Evolutionary conservation across 345 rosid species (phyloP), one percentile per base, ranked within the genome.

Genomic region (Murraya paniculata): DNA sequence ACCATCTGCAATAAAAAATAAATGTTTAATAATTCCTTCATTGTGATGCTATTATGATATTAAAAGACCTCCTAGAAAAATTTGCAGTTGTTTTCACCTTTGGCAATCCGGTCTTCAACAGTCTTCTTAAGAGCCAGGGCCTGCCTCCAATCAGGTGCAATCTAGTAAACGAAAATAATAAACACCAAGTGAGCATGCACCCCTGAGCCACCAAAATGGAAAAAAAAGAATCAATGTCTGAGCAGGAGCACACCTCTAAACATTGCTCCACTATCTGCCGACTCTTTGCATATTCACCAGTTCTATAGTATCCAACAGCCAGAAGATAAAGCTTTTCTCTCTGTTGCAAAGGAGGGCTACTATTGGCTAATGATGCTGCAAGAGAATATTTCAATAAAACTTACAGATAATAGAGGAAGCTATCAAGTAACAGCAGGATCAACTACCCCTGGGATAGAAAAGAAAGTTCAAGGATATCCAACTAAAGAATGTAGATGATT

Each of bases 141-240:
- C 83, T 92, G 98, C 83, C 90, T 90, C 97, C 95, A 93, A 76
- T 93, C 94, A 66, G 97, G 95, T 79, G 87, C 88, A 77, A 90
- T 84, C 98, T 93, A 78, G 80, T 68, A 25, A 77, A 83, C 74
- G 41, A 69, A 9, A 24, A 76, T 1, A 60, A 62, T 13, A 30
- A 57, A 79, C 60, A 45, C 33, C 1, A 21, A 11, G 75, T 48
- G 33, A 7, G 78, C n/a, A 30, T 18, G 50, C 22, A 28, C 7
- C 18, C 13, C 68, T 14, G 33, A 22, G 68, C 68, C 25, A 64
- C n/a, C 36, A 31, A 19, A 64, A 9, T 19, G 7, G 6, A 31
- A 22, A 2, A 10, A 35, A 38, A 59, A 19, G 55, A 57, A 45
- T 45, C 9, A 9, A 45, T 13, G 50, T 13, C 18, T 25, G 1